Evolutionary conservation across 2,329 filamentous ascomycete species (phyloP).

Genomic region (Balansia obtecta): DNA sequence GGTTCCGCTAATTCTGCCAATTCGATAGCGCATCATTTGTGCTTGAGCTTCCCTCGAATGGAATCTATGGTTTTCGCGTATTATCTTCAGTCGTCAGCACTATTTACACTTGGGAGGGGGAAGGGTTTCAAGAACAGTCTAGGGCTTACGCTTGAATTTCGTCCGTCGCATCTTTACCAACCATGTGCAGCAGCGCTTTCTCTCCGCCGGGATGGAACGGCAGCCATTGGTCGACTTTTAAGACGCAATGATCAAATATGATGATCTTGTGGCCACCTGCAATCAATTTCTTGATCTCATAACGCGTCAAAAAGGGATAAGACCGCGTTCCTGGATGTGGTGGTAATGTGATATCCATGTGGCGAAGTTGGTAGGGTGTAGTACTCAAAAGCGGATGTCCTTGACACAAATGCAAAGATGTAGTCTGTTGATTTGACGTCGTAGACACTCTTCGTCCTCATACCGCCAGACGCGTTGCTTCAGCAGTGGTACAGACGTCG

Average conservation of each 20-base stretch:
- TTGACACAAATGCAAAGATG: too few species aligned
- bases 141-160: constrained; percentile 71
- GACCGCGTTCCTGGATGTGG: background rate
- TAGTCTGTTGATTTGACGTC: too few species aligned
- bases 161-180: constrained; percentile 86
- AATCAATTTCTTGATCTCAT: constrained; percentile 56
- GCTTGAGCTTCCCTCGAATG: constrained; percentile 68
- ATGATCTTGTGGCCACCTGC: constrained; percentile 69
- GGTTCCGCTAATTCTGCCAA: constrained; percentile 66
- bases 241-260: constrained; percentile 66
- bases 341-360: background rate
- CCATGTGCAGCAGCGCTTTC: constrained; percentile 84
- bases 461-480: too few species aligned
- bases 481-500: too few species aligned
- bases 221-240: constrained; percentile 83
- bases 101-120: background rate
- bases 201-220: constrained; percentile 86
- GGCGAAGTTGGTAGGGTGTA: background rate
- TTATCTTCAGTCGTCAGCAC: background rate
- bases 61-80: constrained; percentile 38
- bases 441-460: too few species aligned
- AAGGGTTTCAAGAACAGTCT: constrained; percentile 10
- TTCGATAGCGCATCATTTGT: constrained; percentile 70
- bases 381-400: too few species aligned
- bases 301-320: constrained; percentile 26